Conservation (phyloP, 352 stramenopile species). For the Globisporangium radiosum region DNA sequence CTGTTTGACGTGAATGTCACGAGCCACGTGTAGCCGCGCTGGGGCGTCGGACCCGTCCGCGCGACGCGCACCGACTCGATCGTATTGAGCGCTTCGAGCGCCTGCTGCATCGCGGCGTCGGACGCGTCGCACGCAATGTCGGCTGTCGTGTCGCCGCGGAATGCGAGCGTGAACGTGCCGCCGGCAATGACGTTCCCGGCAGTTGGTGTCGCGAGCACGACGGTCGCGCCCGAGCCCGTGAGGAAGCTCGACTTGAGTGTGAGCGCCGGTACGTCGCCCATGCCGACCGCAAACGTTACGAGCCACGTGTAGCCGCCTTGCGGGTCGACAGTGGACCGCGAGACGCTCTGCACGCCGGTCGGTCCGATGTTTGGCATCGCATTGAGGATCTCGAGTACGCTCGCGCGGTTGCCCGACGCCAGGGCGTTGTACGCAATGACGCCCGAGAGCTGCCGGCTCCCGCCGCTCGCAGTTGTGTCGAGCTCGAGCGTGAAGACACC, state of each 20-base stretch:
- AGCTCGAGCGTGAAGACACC: conserved; percentile 90
- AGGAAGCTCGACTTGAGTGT: conserved; percentile 62
- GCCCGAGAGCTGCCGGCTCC: conserved; percentile 87
- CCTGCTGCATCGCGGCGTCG: conserved; percentile 51
- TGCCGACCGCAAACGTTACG: conserved; percentile 73
- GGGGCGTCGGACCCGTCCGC: conserved; percentile 38
- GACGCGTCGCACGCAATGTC: conserved; percentile 82
- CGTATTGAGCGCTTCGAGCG: conserved; percentile 45
- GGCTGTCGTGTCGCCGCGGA: conserved; percentile 82
- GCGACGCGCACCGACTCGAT: conserved; percentile 61
- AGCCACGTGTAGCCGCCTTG: conserved; percentile 90
- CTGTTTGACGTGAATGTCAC: conserved; percentile 71
- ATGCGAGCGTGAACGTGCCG: conserved; percentile 90
- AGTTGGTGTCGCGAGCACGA: conserved; percentile 49
- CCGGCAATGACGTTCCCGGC: conserved; percentile 63
- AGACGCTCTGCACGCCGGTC: conserved; percentile 46
- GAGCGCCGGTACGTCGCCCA: conserved; percentile 58
- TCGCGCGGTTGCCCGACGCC: conserved; percentile 35
- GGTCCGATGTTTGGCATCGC: conserved; percentile 74
- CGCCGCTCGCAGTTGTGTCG: conserved; percentile 81
- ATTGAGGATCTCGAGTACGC: conserved; percentile 67
- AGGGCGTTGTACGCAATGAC: conserved; percentile 86
- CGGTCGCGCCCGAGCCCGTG: conserved; percentile 61
- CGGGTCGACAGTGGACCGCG: conserved; percentile 54
- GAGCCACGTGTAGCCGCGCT: conserved; percentile 66